phyloP scores from a whole-genome alignment of 176 grass and related monocot genomes.

The Ensete glaucum region DNA sequence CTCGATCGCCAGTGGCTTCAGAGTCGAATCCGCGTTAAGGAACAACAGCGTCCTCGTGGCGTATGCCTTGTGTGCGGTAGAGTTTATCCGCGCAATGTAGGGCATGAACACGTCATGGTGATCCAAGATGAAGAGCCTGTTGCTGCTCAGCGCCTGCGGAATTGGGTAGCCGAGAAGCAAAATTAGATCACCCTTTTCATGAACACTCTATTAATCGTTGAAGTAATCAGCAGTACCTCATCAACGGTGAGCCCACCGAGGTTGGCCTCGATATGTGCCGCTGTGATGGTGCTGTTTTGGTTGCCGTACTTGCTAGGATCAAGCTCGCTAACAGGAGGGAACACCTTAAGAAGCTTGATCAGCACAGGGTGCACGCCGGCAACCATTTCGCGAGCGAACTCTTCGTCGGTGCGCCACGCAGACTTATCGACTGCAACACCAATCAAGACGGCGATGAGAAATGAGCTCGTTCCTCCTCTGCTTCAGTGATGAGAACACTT shows the following conservation, averaged over 20 bases:
- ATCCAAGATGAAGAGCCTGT: conserved; percentile 64
- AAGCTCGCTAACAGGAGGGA: conserved; percentile 60
- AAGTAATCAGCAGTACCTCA: conserved; percentile 17
- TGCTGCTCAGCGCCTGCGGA: conserved; percentile 39
- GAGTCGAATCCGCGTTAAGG: conserved; percentile 37
- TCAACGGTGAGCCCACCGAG: conserved; percentile 44
- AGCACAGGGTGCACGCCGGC: conserved; percentile 73
- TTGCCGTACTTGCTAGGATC: conserved; percentile 62
- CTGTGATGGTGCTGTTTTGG: conserved; percentile 71
- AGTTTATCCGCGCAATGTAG: conserved; percentile 57
- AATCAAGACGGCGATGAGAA: neutral
- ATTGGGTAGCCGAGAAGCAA: no score
- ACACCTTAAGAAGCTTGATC: conserved; percentile 54
- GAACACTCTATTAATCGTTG: neutral
- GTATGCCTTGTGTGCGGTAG: conserved; percentile 48
- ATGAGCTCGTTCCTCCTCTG: neutral
- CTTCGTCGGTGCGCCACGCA: conserved; percentile 76
- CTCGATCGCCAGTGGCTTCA: conserved; percentile 63
- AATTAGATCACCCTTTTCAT: neutral
- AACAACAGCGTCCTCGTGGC: conserved; percentile 68
- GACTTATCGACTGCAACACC: conserved; percentile 22
- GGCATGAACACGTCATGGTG: conserved; percentile 85
- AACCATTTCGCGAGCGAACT: conserved; percentile 77
- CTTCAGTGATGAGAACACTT: neutral
- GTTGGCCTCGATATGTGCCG: conserved; percentile 40